Conservation (phyloP, 257 asterid species). For the Eucommia ulmoides region DNA sequence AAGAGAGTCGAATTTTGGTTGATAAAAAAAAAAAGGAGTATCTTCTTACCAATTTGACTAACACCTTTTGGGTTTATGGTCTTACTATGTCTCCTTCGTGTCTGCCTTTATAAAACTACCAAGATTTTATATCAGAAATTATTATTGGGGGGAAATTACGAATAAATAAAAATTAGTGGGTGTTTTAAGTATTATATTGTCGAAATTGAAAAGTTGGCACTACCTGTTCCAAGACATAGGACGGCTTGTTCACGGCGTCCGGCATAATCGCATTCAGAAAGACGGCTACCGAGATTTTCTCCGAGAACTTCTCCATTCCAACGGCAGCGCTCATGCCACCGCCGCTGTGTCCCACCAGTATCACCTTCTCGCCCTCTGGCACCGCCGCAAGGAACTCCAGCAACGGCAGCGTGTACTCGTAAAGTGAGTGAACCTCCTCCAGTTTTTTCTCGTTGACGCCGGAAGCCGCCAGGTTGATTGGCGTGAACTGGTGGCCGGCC, state of each 20-base stretch:
- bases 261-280: slow-evolving; percentile 53
- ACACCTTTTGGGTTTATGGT: no score
- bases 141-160: no score
- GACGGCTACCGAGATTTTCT: slow-evolving; percentile 34
- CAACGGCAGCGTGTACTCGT: slow-evolving; percentile 21
- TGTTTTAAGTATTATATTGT: no score
- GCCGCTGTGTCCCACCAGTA: slow-evolving; percentile 43
- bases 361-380: slow-evolving; percentile 37
- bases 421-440: background rate
- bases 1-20: no score
- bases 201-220: no score
- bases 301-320: slow-evolving; percentile 44
- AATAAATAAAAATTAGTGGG: no score
- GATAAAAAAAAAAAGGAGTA: no score
- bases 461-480: slow-evolving; percentile 40
- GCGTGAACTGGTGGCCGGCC: slow-evolving; percentile 37
- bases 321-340: slow-evolving; percentile 40
- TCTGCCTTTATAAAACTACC: no score
- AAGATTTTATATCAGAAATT: no score
- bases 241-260: slow-evolving; percentile 32
- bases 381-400: slow-evolving; percentile 32
- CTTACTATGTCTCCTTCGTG: no score
- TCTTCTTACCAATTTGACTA: no score
- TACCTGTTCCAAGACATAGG: slow-evolving; percentile 49
- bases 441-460: slow-evolving; percentile 13